phyloP scores from a whole-genome alignment of 805 yeast species.

The Hanseniaspora occidentalis region DNA sequence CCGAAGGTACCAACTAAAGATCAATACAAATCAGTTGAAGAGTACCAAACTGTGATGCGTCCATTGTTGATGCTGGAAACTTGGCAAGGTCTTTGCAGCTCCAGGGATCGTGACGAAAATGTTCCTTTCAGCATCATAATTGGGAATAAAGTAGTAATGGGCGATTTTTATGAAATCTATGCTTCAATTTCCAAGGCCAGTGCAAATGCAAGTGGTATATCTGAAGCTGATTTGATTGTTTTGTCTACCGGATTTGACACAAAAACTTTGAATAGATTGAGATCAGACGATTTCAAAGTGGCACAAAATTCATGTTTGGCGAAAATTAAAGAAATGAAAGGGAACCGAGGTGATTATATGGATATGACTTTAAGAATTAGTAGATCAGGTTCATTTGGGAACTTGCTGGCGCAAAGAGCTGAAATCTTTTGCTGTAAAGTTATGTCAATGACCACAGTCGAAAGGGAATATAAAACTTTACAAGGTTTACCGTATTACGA shows the following conservation, averaged over 20 bases:
- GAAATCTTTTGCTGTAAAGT: constrained; percentile 58
- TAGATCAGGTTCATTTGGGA: constrained; percentile 32
- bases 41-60: constrained; percentile 56
- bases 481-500: constrained; percentile 76
- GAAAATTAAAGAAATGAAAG: constrained; percentile 61
- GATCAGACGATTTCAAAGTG: constrained; percentile 23
- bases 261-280: constrained; percentile 24
- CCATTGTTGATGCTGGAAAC: constrained; percentile 82
- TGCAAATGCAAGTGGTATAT: constrained; percentile 38
- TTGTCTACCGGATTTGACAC: constrained; percentile 27
- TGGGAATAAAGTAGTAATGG: constrained; percentile 74
- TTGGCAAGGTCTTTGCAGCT: constrained; percentile 79
- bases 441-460: constrained; percentile 82
- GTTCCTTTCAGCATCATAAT: constrained; percentile 53
- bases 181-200: constrained; percentile 49
- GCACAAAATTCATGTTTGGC: constrained; percentile 56
- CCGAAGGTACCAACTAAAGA: constrained; percentile 36
- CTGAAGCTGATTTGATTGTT: constrained; percentile 68
- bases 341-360: constrained; percentile 47
- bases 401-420: constrained; percentile 47
- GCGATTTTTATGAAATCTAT: constrained; percentile 78
- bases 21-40: constrained; percentile 42
- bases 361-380: constrained; percentile 67
- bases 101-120: constrained; percentile 44
- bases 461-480: constrained; percentile 81